A percentile compares a stretch with the other conserved stretches of the same genome.
These are phyloP conservation scores for Borealophlyctis nickersoniae DNA, from an alignment of 192 early-diverging fungal genomes.

Conservation along the genomic window DNA sequence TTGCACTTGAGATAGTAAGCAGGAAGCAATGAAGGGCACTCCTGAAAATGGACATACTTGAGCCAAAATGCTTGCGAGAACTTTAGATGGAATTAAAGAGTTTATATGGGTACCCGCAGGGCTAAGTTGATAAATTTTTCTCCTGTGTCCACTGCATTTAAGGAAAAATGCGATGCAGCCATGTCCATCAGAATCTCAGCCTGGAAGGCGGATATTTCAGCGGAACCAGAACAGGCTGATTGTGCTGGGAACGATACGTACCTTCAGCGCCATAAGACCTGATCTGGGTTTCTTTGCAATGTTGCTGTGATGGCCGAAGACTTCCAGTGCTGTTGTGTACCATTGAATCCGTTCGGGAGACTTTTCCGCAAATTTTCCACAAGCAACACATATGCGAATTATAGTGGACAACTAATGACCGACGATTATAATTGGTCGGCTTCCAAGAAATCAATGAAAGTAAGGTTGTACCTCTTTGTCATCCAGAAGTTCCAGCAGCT, in stretches of 20 bases:
- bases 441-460: too few species aligned
- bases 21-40: not conserved
- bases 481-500: not conserved
- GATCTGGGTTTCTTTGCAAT: too few species aligned
- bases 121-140: not conserved
- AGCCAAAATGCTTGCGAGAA: too few species aligned
- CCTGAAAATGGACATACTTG: too few species aligned
- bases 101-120: not conserved
- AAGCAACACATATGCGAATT: not conserved
- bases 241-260: too few species aligned
- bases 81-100: too few species aligned
- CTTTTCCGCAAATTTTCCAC: not conserved
- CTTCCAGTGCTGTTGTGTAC: not conserved
- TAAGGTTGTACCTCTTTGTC: not conserved
- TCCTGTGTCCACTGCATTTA: not conserved
- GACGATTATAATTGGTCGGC: too few species aligned
- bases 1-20: conserved; percentile 15
- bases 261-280: too few species aligned
- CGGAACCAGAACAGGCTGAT: too few species aligned
- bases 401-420: too few species aligned
- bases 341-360: not conserved
- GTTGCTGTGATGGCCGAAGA: too few species aligned
- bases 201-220: not conserved
- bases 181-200: not conserved
- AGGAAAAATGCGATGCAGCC: not conserved